These are phyloP conservation scores for Candida krabiensis DNA, from an alignment of 805 yeast species.

Conservation along the genomic window DNA sequence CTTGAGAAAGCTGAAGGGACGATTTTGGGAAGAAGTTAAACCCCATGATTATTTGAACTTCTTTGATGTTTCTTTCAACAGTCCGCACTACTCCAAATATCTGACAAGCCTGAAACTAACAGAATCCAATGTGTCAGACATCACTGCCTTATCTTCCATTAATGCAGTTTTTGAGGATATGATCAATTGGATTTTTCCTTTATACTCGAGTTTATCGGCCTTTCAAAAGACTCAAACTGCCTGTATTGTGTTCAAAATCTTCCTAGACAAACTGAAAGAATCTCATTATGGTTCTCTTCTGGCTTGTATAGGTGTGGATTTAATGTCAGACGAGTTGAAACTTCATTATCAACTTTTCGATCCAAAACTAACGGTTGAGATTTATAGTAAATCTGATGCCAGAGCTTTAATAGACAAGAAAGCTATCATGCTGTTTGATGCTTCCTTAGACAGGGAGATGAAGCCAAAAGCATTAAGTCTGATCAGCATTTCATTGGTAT, in stretches of 20 bases:
- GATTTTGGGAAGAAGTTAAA: constrained; percentile 55
- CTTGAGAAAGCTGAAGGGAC: constrained; percentile 39
- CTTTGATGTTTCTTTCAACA: constrained; percentile 59
- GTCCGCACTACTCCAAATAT: constrained; percentile 44
- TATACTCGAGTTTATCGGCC: constrained; percentile 39
- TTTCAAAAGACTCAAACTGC: constrained; percentile 54
- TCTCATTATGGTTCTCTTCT: constrained; percentile 26
- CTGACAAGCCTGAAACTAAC: constrained; percentile 26
- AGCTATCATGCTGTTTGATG: constrained; percentile 33
- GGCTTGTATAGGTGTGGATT: constrained; percentile 24
- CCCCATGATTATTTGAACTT: constrained; percentile 56
- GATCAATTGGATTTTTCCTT: constrained; percentile 54
- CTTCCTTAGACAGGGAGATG: constrained; percentile 11
- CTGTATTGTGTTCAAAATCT: constrained; percentile 49
- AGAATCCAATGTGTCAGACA: not conserved
- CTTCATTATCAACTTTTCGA: constrained; percentile 19
- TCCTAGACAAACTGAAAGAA: constrained; percentile 36
- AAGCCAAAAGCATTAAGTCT: constrained; percentile 19
- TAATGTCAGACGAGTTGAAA: constrained; percentile 22
- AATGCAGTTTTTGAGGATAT: constrained; percentile 40
- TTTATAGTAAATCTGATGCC: constrained; percentile 46
- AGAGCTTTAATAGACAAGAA: constrained; percentile 48
- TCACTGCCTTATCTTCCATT: constrained; percentile 13
- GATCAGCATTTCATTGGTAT: constrained; percentile 19
- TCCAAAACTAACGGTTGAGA: constrained; percentile 33